phyloP scores from a whole-genome alignment of 345 rosid species.

The Euphorbia pulcherrima region DNA sequence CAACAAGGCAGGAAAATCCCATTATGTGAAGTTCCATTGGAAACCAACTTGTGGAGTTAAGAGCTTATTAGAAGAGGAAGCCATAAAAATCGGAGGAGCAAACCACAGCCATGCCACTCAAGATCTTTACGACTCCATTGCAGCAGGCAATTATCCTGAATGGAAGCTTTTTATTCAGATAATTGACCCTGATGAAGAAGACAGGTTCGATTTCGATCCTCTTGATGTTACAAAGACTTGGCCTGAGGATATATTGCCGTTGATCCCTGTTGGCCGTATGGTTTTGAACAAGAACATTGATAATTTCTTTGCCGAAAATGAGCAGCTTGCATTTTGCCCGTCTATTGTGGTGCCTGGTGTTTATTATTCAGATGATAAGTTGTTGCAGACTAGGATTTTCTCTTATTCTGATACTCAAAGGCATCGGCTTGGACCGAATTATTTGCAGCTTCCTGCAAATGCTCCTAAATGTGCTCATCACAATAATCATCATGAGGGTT shows the following conservation, averaged over 20 bases:
- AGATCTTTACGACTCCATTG: constrained; percentile 30
- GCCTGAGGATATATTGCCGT: constrained; percentile 32
- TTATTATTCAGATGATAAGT: constrained; percentile 28
- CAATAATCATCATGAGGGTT: constrained; percentile 31
- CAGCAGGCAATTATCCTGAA: constrained; percentile 30
- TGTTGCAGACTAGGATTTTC: constrained; percentile 27
- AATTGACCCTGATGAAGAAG: constrained; percentile 27
- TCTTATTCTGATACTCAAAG: constrained; percentile 30
- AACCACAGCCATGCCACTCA: constrained; percentile 33
- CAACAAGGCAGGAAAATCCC: constrained; percentile 24
- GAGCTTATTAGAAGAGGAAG: constrained; percentile 29
- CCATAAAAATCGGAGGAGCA: constrained; percentile 27
- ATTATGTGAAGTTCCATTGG: constrained; percentile 32
- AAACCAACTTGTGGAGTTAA: constrained; percentile 29
- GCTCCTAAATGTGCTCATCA: constrained; percentile 32
- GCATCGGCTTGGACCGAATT: constrained; percentile 36
- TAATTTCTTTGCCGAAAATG: constrained; percentile 34
- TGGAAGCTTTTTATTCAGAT: constrained; percentile 34
- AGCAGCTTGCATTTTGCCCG: constrained; percentile 29
- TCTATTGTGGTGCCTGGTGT: constrained; percentile 26
- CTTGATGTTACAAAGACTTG: constrained; percentile 32
- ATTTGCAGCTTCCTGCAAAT: constrained; percentile 29
- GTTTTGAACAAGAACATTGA: constrained; percentile 33
- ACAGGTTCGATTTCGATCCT: constrained; percentile 30
- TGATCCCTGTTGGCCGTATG: constrained; percentile 33